Conservation (phyloP, 331 rosid genomes). For the Rhamnella rubrinervis region DNA sequence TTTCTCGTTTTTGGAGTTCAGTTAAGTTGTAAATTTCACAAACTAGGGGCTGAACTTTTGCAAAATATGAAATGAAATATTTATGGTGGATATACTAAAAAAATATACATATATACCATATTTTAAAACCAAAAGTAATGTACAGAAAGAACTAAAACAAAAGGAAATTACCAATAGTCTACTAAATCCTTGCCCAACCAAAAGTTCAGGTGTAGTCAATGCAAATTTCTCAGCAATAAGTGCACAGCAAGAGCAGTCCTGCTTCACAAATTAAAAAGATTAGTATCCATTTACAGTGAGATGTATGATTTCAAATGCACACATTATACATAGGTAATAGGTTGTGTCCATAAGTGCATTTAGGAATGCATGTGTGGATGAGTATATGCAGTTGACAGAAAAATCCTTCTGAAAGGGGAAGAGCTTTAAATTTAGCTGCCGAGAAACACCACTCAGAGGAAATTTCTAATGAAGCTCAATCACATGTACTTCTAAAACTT, state of each 20-base stretch:
- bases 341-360: neutral
- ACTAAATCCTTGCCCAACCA: conserved; percentile 71
- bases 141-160: neutral
- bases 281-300: neutral
- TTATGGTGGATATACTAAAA: neutral
- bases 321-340: neutral
- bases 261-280: conserved; percentile 19
- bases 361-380: too few relatives aligned
- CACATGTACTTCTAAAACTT: neutral
- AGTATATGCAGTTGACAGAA: too few relatives aligned
- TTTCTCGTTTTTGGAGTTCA: too few relatives aligned
- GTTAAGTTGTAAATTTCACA: too few relatives aligned
- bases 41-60: too few relatives aligned
- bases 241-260: conserved; percentile 75
- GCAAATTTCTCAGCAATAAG: conserved; percentile 69
- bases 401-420: too few relatives aligned
- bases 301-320: neutral
- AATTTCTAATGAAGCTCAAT: neutral
- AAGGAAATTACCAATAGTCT: conserved; percentile 57
- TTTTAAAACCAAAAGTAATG: neutral
- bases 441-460: neutral
- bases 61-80: too few relatives aligned
- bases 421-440: neutral
- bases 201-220: conserved; percentile 53
- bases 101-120: neutral